Evolutionary conservation across 2,329 filamentous ascomycete genomes (phyloP), one percentile per base, ranked within the genome.

Genomic region (Exophiala dermatitidis): DNA sequence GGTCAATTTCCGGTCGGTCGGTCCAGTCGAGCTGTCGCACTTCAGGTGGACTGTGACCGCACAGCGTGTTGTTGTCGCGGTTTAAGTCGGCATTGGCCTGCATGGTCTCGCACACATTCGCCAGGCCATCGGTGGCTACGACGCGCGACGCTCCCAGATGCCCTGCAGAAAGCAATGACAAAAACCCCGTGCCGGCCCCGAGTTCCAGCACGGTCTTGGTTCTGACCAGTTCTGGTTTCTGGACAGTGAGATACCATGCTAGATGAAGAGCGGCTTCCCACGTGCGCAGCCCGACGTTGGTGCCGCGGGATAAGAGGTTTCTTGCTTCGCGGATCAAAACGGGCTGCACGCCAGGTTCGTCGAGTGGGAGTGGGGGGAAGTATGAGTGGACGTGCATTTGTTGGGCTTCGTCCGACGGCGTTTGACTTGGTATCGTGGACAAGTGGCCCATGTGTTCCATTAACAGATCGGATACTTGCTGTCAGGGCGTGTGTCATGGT

Each of bases 391-490:
- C 50, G 26, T 52, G 61, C 78, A 79, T 45, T 48, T 58, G 48
- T 69, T 90, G 88, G 28, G 81, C 86, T 52, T 83, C 79, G 37
- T 77, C 72, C 29, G 77, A 67, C 65, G 89, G 83, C 19, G 82
- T 77, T n/a, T 80, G 82, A 10, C 86, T 70, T 10, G 82, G 80
- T 31, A 77, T 74, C 19, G 77, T 74, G 53, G 94, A 76, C 28
- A 93, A 76, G 56, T 75, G 69, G 50, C 84, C 81, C 61, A 94
- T 77, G 36, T 76, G 74, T 51, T 76, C 75, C 78, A 91, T 87
- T 63, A 96, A 78, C 68, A 85, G 77, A 69, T 95, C 88, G 57
- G 85, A 89, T 44, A 95, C 83, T 68, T 85, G 89, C 90, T 96
- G 71, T 59, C 5, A 30, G 19, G 10, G 4, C 12, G n/a, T 1